Conservation (phyloP, 1,284 basidiomycete genomes). For the Ceratobasidium papillatum region DNA sequence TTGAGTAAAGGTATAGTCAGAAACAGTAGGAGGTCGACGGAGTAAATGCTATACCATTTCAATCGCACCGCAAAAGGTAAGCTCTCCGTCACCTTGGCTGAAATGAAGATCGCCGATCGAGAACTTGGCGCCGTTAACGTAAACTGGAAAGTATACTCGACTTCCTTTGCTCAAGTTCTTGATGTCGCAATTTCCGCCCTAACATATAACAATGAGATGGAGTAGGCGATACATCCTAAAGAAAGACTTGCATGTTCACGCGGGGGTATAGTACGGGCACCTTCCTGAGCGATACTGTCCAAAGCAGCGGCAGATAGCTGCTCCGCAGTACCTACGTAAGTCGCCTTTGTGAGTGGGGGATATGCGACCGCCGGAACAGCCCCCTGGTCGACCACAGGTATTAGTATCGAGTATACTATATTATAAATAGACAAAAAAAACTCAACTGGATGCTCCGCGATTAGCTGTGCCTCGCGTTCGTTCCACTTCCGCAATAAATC, state of each 20-base stretch:
- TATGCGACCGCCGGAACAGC: slow-evolving; percentile 73
- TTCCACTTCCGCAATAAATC: slow-evolving; percentile 80
- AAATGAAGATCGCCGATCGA: slow-evolving; percentile 85
- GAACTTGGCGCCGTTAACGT: slow-evolving; percentile 76
- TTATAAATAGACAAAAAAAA: not conserved
- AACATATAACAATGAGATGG: not conserved
- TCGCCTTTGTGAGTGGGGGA: slow-evolving; percentile 66
- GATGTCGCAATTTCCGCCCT: slow-evolving; percentile 83
- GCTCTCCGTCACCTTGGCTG: slow-evolving; percentile 77
- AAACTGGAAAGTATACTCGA: slow-evolving; percentile 81
- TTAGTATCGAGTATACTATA: not conserved
- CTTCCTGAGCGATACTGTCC: slow-evolving; percentile 69
- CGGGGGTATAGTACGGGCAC: slow-evolving; percentile 79
- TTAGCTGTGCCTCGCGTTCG: slow-evolving; percentile 72
- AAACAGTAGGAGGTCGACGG: not conserved
- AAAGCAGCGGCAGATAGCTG: slow-evolving; percentile 60
- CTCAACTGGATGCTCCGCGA: slow-evolving; percentile 57
- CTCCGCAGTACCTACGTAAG: slow-evolving; percentile 69
- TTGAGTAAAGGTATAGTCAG: slow-evolving; percentile 33
- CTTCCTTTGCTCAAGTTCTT: slow-evolving; percentile 70
- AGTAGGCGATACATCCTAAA: not conserved
- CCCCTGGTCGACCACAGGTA: slow-evolving; percentile 46
- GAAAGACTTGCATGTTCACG: slow-evolving; percentile 62
- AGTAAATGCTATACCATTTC: slow-evolving; percentile 64
- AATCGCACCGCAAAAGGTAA: slow-evolving; percentile 81